These are phyloP conservation scores for Juncus inflexus DNA, from an alignment of 176 grass and related monocot species.

Conservation along the genomic window DNA sequence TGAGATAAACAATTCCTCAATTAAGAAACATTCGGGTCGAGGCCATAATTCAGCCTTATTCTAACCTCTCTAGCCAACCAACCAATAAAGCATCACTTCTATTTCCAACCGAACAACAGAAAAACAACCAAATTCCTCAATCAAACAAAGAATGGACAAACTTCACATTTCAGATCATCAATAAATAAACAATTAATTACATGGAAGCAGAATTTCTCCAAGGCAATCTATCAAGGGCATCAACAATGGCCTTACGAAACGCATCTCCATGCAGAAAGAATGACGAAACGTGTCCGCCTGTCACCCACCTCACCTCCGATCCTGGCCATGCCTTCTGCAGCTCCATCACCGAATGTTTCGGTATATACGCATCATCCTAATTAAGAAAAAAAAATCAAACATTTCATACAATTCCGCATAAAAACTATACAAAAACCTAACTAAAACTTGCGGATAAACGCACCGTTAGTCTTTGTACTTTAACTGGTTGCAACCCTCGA, in stretches of 20 bases:
- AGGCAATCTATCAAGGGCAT: constrained; percentile 61
- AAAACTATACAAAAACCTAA: background rate
- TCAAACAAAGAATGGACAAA: constrained; percentile 12
- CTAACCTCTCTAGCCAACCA: no score
- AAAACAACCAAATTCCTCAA: background rate
- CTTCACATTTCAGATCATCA: no score
- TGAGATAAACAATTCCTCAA: no score
- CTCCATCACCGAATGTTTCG: constrained; percentile 78
- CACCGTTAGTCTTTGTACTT: no score
- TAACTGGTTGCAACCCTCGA: no score
- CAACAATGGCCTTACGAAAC: constrained; percentile 84
- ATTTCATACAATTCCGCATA: constrained; percentile 19
- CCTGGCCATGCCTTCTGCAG: constrained; percentile 90
- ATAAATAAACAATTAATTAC: constrained; percentile 2
- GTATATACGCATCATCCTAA: constrained; percentile 95
- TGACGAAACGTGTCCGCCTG: constrained; percentile 79
- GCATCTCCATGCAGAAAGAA: constrained; percentile 79
- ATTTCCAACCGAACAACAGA: no score
- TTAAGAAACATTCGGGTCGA: no score
- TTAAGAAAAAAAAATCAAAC: constrained; percentile 20
- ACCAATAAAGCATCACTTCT: no score
- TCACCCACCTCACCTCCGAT: constrained; percentile 89
- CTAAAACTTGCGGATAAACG: no score
- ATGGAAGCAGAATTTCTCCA: constrained; percentile 12
- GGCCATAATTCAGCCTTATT: no score